phyloP scores from a whole-genome alignment of 1,284 basidiomycete genomes.

The Rhizoctonia solani region DNA sequence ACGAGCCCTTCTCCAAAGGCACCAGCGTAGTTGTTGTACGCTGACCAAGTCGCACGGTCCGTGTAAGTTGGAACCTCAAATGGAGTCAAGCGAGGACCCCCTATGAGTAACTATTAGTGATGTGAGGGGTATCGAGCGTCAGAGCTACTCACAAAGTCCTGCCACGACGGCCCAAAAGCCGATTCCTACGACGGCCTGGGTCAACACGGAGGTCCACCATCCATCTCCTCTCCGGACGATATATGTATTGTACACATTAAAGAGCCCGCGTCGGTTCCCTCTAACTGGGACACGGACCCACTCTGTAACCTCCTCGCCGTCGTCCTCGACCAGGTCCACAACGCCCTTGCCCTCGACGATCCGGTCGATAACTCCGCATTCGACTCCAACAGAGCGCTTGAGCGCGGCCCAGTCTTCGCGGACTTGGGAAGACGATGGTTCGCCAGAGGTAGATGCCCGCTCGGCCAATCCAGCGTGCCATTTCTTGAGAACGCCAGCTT shows the following conservation, averaged over 20 bases:
- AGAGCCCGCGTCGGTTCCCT: slow-evolving; percentile 58
- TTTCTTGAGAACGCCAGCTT: slow-evolving; percentile 62
- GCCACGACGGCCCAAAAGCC: slow-evolving; percentile 34
- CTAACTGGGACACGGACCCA: slow-evolving; percentile 40
- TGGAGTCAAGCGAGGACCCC: not conserved
- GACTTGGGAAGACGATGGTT: slow-evolving; percentile 59
- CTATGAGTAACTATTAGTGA: slow-evolving; percentile 2
- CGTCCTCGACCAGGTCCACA: slow-evolving; percentile 27
- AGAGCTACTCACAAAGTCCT: slow-evolving; percentile 15
- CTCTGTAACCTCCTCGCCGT: slow-evolving; percentile 24
- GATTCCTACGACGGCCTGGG: slow-evolving; percentile 34
- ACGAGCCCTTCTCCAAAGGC: slow-evolving; percentile 61
- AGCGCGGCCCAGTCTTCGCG: slow-evolving; percentile 72
- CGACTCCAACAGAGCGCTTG: slow-evolving; percentile 74
- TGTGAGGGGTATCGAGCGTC: not conserved
- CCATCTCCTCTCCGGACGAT: slow-evolving; percentile 55
- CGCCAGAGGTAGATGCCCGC: slow-evolving; percentile 47
- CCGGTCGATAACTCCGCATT: slow-evolving; percentile 76
- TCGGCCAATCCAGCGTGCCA: slow-evolving; percentile 61
- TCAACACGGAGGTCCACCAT: slow-evolving; percentile 31
- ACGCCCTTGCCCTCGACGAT: slow-evolving; percentile 53
- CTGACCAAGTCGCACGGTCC: slow-evolving; percentile 75
- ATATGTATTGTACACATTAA: slow-evolving; percentile 83
- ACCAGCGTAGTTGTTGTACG: slow-evolving; percentile 69
- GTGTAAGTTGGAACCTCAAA: slow-evolving; percentile 68